Base-by-base conservation (phyloP, 202 grass and related monocot genomes). In the Zizania palustris region DNA sequence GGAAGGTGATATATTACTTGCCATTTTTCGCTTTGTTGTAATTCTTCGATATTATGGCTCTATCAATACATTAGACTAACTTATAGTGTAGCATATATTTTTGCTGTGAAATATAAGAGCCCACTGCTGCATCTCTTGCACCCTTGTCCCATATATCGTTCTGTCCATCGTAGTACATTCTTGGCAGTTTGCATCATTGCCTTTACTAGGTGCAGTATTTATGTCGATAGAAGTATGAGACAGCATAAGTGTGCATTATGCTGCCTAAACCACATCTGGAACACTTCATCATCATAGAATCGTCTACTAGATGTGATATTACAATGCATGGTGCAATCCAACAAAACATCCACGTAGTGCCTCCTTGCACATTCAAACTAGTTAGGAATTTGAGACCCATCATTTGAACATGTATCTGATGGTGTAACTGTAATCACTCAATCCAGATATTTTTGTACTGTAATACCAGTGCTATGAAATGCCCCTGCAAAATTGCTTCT, bases 1-100 rank as follows among this genome's bases (percentile, higher is more conserved):
- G 78, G 93, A 92, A 93, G 89, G 89, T 90, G 66, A 80, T 76
- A 57, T 42, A 22, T 51, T 65, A 51, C 21, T 44, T 72, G 20
- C 60, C 34, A 38, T 85, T 43, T 28, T 28, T 70, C 40, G 45
- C 37, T 80, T 81, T 68, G 22, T 12, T 67, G 10, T 54, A 28
- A 38, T 78, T 55, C 12, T 50, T 57, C 3, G 61, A 60, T 55
- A 57, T 65, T 67, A 39, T 45, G 34, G 8, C 48, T 57, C 28
- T 43, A 15, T 67, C 46, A 1, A 70, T 46, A 69, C 19, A 57
- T 66, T 61, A 5, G 22, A 71, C 56, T 73, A 16, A 46, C 5
- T 62, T 60, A 9, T 84, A 5, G 6, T 38, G 10, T 40, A 71
- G 34, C 69, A 56, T 38, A 39, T 28, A 28, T 28, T 28, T 28